Evolutionary conservation across 257 asterid species (phyloP), one percentile per base, ranked within the genome.

Genomic region (Solanum lignicaule): DNA sequence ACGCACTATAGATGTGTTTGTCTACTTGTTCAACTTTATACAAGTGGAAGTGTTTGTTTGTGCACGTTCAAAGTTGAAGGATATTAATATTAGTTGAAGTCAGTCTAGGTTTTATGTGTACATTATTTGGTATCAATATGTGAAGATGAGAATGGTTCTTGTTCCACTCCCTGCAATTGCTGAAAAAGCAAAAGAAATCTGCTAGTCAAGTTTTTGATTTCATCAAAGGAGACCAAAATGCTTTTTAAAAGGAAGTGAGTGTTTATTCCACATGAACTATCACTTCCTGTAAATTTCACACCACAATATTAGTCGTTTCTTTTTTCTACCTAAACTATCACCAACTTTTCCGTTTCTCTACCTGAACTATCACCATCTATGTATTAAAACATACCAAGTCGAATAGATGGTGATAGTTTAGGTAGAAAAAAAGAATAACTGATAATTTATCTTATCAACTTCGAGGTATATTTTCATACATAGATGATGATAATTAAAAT

Each of bases 141-240:
- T 55, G 78, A 46, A 46, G 62, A 43, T 71, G 29, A 73, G 35
- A 15, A 55, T 35, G 68, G 32, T 35, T 35, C 69, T 25, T 71
- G 9, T 9, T 72, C 46, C 43, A 72, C 15, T n/a, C 76, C 18
- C 27, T 71, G 2, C 20, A 11, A 65, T 72, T 32, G 43, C 38
- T 10, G 43, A 58, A 36, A 65, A 84, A 60, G 58, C 35, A 41
- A 15, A 78, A 43, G 32, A 7, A 78, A 78, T 14, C 35, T 43
- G 85, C 85, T 7, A 43, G 85, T 46, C 68, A 72, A 83, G 38
- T 73, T 66, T 58, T 73, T 60, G 82, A 73, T 60, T 39, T 73
- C 25, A 23, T 60, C 4, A 32, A 69, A 21, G 58, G 87, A 81
- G 69, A 12, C 90, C 38, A 23, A 46, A 35, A 66, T 41, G 65